These are phyloP conservation scores for Termitomyces titanicus DNA, from an alignment of 768 basidiomycete genomes.

Conservation along the genomic window DNA sequence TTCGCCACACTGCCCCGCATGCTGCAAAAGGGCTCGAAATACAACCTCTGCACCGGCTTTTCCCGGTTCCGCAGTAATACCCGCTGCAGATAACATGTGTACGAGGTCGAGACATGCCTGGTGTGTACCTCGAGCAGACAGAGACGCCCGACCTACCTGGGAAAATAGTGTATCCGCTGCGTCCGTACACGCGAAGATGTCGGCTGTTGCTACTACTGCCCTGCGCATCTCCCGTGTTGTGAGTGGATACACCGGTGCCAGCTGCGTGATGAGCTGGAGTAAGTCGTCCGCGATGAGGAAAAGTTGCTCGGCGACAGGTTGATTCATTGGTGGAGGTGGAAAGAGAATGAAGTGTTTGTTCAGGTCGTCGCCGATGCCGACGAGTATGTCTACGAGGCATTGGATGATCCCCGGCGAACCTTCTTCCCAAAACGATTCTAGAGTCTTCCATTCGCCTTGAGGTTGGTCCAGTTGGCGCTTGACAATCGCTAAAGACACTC, in stretches of 20 bases:
- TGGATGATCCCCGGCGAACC: constrained; percentile 52
- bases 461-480: constrained; percentile 48
- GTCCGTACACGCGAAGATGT: constrained; percentile 55
- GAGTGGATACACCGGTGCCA: constrained; percentile 45
- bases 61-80: constrained; percentile 27
- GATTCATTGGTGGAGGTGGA: constrained; percentile 32
- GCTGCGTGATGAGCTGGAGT: constrained; percentile 43
- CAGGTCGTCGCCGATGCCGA: constrained; percentile 49
- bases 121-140: constrained; percentile 40
- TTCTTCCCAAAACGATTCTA: constrained; percentile 61
- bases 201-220: constrained; percentile 41
- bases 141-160: constrained; percentile 31
- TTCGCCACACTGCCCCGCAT: constrained; percentile 32
- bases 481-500: constrained; percentile 61
- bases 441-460: constrained; percentile 49
- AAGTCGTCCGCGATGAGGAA: constrained; percentile 53
- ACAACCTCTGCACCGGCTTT: constrained; percentile 47
- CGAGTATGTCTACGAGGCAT: constrained; percentile 51
- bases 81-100: constrained; percentile 33
- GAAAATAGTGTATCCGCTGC: constrained; percentile 39
- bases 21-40: constrained; percentile 53
- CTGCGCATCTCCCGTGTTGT: constrained; percentile 46
- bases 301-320: constrained; percentile 47
- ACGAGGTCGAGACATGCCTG: constrained; percentile 52
- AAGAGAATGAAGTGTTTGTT: constrained; percentile 46